Percentiles rank a stretch among this genome's conserved stretches.
Evolutionary conservation across 169 alveolate species (phyloP).

Genomic region (Eimeria necatrix): DNA sequence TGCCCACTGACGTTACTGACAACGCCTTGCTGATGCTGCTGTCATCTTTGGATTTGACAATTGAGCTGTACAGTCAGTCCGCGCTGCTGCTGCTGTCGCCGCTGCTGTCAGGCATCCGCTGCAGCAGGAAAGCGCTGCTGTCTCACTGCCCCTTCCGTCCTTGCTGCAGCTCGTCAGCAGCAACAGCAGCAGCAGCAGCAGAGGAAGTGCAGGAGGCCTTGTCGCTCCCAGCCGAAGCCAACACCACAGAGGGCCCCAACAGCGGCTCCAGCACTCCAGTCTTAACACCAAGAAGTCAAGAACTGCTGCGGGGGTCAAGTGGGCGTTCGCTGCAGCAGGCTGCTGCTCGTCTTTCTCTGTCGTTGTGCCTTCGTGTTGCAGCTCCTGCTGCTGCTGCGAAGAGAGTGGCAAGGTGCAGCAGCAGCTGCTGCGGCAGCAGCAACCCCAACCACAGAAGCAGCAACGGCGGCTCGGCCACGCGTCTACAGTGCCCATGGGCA

Average conservation of each 20-base stretch:
- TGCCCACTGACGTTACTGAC: slow-evolving; percentile 15
- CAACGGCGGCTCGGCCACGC: not conserved
- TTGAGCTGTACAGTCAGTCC: slow-evolving; percentile 12
- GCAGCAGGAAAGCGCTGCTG: slow-evolving; percentile 49
- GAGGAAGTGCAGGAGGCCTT: slow-evolving; percentile 50
- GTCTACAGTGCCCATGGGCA: slow-evolving; percentile 26
- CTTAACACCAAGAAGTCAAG: not conserved
- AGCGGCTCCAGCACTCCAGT: slow-evolving; percentile 24
- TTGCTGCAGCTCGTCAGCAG: slow-evolving; percentile 28
- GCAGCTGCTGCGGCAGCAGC: slow-evolving; percentile 14
- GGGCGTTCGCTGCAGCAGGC: slow-evolving; percentile 20
- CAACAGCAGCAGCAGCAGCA: slow-evolving; percentile 48
- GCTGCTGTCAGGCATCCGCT: slow-evolving; percentile 16
- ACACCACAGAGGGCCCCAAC: not conserved
- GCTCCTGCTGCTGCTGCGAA: slow-evolving; percentile 8
- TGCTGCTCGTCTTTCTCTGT: slow-evolving; percentile 10
- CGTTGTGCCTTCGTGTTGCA: not conserved
- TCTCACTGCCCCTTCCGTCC: slow-evolving; percentile 7
- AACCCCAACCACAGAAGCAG: not conserved
- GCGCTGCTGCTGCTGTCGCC: slow-evolving; percentile 44
- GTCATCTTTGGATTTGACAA: not conserved
- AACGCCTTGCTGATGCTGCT: slow-evolving; percentile 58
- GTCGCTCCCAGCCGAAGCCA: not conserved
- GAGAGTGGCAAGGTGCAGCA: not conserved
- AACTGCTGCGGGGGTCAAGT: not conserved